phyloP scores from a whole-genome alignment of 2,329 filamentous ascomycete genomes.

The Exutisphaerella laricina region DNA sequence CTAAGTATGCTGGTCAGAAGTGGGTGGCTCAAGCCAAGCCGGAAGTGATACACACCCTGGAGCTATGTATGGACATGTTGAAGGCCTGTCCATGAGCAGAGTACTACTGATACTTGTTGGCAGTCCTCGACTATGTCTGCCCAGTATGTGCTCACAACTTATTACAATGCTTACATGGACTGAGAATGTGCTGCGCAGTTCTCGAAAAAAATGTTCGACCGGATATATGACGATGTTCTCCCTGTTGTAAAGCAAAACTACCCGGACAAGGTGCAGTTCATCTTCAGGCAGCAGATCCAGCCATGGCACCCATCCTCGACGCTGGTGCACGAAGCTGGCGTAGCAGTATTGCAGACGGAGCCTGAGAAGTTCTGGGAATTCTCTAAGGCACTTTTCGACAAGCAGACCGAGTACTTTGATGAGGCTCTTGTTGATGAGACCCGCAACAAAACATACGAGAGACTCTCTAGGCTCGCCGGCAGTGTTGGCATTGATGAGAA shows the following conservation, averaged over 20 bases:
- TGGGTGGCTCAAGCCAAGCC: slow-evolving; percentile 45
- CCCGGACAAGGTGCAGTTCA: slow-evolving; percentile 58
- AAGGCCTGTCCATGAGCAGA: no score
- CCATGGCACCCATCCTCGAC: slow-evolving; percentile 71
- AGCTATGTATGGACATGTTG: slow-evolving; percentile 50
- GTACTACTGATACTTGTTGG: neutral
- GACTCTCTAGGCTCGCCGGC: slow-evolving; percentile 68
- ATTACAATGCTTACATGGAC: neutral
- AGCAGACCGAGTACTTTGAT: slow-evolving; percentile 78
- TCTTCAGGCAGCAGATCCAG: slow-evolving; percentile 67
- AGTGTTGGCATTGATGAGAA: slow-evolving; percentile 64
- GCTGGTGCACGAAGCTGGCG: slow-evolving; percentile 69
- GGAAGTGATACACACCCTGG: slow-evolving; percentile 48
- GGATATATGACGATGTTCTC: slow-evolving; percentile 61
- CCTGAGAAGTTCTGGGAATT: slow-evolving; percentile 73
- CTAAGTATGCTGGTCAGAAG: slow-evolving; percentile 70
- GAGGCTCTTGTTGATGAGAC: slow-evolving; percentile 75
- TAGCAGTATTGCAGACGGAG: slow-evolving; percentile 68
- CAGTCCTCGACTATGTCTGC: slow-evolving; percentile 84
- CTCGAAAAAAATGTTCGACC: slow-evolving; percentile 69
- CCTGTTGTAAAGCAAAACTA: slow-evolving; percentile 61
- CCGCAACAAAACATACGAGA: slow-evolving; percentile 75
- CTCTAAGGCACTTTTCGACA: slow-evolving; percentile 60
- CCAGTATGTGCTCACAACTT: slow-evolving; percentile 46
- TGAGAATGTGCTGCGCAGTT: slow-evolving; percentile 37